Percentiles rank a stretch among this genome's conserved stretches.
phyloP scores from a whole-genome alignment of 2,329 filamentous ascomycete species.

The Akanthomyces muscarius region DNA sequence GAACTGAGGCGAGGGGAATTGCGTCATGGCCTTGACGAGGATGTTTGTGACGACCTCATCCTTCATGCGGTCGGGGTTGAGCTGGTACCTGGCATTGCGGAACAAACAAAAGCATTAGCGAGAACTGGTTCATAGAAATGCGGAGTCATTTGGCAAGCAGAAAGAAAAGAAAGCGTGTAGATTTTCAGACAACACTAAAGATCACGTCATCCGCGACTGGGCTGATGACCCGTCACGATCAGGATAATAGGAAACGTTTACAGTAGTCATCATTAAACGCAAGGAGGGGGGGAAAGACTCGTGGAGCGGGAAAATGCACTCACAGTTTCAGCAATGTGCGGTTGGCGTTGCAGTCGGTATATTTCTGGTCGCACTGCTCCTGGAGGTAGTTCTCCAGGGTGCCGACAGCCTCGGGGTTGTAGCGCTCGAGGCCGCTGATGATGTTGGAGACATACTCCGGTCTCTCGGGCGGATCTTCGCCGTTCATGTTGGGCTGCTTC shows the following conservation, averaged over 20 bases:
- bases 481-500: constrained; percentile 49
- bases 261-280: constrained; percentile 64
- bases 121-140: neutral
- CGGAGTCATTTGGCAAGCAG: neutral
- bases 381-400: constrained; percentile 92
- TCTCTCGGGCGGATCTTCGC: constrained; percentile 85
- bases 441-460: constrained; percentile 90
- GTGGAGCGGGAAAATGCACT: constrained; percentile 41
- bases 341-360: constrained; percentile 95
- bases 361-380: constrained; percentile 92
- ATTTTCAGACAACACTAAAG: constrained; percentile 30
- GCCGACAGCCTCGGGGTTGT: constrained; percentile 94
- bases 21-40: constrained; percentile 94
- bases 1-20: constrained; percentile 96
- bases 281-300: constrained; percentile 18
- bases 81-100: constrained; percentile 73
- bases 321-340: constrained; percentile 94
- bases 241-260: constrained; percentile 99
- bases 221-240: constrained; percentile 57
- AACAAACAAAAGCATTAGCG: constrained; percentile 2
- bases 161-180: neutral
- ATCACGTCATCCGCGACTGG: constrained; percentile 60
- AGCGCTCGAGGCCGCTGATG: constrained; percentile 94
- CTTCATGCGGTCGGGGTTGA: constrained; percentile 96
- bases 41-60: constrained; percentile 98